These are phyloP conservation scores for Neoarthrinium moseri DNA, from an alignment of 2,329 filamentous ascomycete species.

Conservation along the genomic window DNA sequence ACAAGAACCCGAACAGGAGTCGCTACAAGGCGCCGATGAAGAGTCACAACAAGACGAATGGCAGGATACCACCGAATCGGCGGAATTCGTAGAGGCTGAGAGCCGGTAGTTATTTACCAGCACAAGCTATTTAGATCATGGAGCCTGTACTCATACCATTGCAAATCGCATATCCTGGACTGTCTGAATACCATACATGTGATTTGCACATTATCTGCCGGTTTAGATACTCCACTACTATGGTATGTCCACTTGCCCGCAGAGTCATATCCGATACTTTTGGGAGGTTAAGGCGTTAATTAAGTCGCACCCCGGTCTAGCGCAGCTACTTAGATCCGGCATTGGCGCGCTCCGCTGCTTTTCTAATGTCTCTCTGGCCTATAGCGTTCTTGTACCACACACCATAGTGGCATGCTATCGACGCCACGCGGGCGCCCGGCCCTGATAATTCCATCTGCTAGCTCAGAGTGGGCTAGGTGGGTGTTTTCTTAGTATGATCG, in stretches of 20 bases:
- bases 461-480: too few species aligned
- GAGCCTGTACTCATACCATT: too few species aligned
- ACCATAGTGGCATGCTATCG: not conserved
- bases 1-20: too few species aligned
- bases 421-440: not conserved
- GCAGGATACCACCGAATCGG: too few species aligned
- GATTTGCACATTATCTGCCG: too few species aligned
- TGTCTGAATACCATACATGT: too few species aligned
- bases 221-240: too few species aligned
- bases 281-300: too few species aligned
- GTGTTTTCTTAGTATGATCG: too few species aligned
- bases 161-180: too few species aligned
- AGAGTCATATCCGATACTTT: not conserved
- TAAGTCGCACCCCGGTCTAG: not conserved
- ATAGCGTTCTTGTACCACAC: not conserved
- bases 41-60: slow-evolving; percentile 2
- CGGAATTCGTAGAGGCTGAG: slow-evolving; percentile 12
- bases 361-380: not conserved
- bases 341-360: not conserved
- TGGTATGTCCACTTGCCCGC: not conserved
- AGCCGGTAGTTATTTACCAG: slow-evolving; percentile 3
- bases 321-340: not conserved
- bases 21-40: slow-evolving; percentile 4
- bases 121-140: too few species aligned
- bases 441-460: too few species aligned